Percentiles rank a stretch among this genome's conserved stretches.
Conservation (phyloP, 495 filamentous ascomycete species). For the Hypoxylon crocopeplum region DNA sequence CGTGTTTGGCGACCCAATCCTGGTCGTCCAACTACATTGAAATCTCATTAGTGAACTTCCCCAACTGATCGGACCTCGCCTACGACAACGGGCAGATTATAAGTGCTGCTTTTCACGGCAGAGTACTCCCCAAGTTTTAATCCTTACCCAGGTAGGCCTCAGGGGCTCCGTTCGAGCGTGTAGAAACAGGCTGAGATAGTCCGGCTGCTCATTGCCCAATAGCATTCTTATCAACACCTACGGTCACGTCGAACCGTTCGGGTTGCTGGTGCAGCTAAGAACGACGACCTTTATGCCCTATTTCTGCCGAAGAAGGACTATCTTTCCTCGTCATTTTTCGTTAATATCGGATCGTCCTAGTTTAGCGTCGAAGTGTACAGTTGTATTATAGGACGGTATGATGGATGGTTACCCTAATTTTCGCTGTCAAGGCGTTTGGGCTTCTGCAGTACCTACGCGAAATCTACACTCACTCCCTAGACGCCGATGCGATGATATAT, state of each 20-base stretch:
- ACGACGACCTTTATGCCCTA: constrained; percentile 48
- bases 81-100: constrained; percentile 43
- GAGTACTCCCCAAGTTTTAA: constrained; percentile 25
- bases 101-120: constrained; percentile 38
- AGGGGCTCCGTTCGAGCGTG: constrained; percentile 35
- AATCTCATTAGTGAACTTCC: constrained; percentile 45
- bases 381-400: no score
- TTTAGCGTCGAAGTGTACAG: no score
- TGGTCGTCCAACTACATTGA: constrained; percentile 50
- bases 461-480: no score
- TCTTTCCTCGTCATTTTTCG: no score
- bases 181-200: constrained; percentile 53
- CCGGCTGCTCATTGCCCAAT: constrained; percentile 39
- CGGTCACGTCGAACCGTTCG: constrained; percentile 44
- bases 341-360: no score
- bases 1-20: constrained; percentile 49
- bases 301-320: constrained; percentile 42
- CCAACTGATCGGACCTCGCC: constrained; percentile 49
- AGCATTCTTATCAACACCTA: constrained; percentile 47
- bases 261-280: constrained; percentile 45
- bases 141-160: constrained; percentile 42
- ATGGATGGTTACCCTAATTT: no score
- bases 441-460: no score
- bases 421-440: no score
- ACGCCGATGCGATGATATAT: no score